phyloP scores from a whole-genome alignment of 2,329 filamentous ascomycete species.

The Diaporthe caulivora region DNA sequence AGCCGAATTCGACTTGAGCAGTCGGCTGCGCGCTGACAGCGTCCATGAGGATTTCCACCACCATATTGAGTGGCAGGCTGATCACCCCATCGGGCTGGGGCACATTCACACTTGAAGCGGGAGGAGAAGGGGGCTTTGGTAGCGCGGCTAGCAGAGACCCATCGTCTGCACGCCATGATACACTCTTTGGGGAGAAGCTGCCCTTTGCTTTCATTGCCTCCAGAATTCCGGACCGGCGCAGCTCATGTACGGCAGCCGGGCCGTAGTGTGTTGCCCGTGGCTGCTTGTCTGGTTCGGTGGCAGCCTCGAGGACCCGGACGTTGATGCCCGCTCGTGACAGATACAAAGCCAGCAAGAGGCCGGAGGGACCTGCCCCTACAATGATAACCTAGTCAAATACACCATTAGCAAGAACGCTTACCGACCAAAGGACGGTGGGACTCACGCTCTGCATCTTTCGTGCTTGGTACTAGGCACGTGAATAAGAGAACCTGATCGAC shows the following conservation, averaged over 20 bases:
- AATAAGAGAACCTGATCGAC: neutral
- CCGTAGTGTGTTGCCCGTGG: constrained; percentile 41
- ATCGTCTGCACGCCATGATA: constrained; percentile 39
- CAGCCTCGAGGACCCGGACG: constrained; percentile 10
- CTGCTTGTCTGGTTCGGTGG: constrained; percentile 31
- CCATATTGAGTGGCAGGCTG: constrained; percentile 53
- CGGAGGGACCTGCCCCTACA: constrained; percentile 43
- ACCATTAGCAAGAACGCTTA: neutral
- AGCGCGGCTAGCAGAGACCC: constrained; percentile 33
- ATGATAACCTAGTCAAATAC: constrained; percentile 7
- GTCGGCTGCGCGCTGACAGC: constrained; percentile 46
- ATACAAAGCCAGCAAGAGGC: constrained; percentile 42
- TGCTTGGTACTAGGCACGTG: neutral
- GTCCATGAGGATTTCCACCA: constrained; percentile 52
- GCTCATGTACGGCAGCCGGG: constrained; percentile 34
- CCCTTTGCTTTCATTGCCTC: constrained; percentile 31
- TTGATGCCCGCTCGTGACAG: constrained; percentile 22
- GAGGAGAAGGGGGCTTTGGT: neutral
- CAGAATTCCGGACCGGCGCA: constrained; percentile 36
- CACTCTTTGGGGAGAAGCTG: constrained; percentile 34
- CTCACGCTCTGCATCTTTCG: constrained; percentile 2
- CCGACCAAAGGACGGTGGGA: neutral
- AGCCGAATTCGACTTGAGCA: constrained; percentile 50
- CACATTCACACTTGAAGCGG: neutral
- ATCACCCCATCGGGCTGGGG: constrained; percentile 48